These are phyloP conservation scores for Begonia fuchsioides DNA, from an alignment of 306 rosid genomes.

Conservation along the genomic window DNA sequence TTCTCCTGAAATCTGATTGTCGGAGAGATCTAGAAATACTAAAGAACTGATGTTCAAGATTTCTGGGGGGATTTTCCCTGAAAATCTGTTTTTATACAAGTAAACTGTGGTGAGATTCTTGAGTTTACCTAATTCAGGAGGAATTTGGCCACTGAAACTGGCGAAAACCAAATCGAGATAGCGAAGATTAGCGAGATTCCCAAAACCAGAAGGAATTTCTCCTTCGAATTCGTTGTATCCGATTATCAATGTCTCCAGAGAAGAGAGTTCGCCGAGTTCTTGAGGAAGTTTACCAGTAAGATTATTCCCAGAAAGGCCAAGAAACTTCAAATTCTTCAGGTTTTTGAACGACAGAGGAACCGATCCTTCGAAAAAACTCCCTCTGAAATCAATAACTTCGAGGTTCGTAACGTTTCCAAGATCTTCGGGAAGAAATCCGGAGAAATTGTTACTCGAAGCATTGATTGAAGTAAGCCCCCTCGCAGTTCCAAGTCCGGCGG, in stretches of 20 bases:
- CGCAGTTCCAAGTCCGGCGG: constrained; percentile 50
- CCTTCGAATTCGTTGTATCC: constrained; percentile 77
- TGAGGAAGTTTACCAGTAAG: constrained; percentile 53
- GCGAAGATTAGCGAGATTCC: constrained; percentile 61
- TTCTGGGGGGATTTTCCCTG: constrained; percentile 59
- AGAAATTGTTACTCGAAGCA: constrained; percentile 68
- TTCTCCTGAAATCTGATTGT: constrained; percentile 68
- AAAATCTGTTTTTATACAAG: constrained; percentile 61
- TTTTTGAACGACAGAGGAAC: constrained; percentile 45
- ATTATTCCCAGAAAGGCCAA: constrained; percentile 81
- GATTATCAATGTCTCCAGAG: constrained; percentile 57
- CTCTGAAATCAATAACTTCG: constrained; percentile 63
- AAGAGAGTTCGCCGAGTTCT: constrained; percentile 45
- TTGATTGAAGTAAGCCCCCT: constrained; percentile 38
- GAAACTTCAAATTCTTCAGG: constrained; percentile 54
- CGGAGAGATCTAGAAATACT: constrained; percentile 65
- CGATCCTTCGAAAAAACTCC: constrained; percentile 64
- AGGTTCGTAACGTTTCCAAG: constrained; percentile 62
- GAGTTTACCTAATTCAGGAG: constrained; percentile 52
- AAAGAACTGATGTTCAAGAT: constrained; percentile 50
- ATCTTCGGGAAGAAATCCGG: constrained; percentile 61
- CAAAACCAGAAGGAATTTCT: constrained; percentile 61
- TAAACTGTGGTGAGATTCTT: constrained; percentile 48
- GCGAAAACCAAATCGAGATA: constrained; percentile 82
- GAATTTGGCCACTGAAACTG: constrained; percentile 63